Evolutionary conservation across 495 filamentous ascomycete genomes (phyloP).

Genomic region (Ramalina intermedia): DNA sequence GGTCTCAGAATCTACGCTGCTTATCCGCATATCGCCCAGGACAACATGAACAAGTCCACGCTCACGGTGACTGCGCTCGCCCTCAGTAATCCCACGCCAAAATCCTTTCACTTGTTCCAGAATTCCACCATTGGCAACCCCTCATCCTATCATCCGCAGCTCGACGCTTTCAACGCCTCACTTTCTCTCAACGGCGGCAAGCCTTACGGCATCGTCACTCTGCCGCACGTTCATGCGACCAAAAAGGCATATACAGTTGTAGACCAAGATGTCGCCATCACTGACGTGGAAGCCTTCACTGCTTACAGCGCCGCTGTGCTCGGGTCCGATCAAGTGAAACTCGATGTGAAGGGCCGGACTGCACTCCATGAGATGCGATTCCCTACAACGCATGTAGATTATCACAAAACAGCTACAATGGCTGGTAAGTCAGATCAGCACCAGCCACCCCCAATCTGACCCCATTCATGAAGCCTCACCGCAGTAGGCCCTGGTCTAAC

Average conservation of each 20-base stretch:
- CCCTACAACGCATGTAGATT: constrained; percentile 34
- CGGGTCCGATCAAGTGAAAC: constrained; percentile 37
- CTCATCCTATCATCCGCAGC: constrained; percentile 36
- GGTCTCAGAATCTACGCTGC: constrained; percentile 52
- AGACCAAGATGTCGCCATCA: constrained; percentile 36
- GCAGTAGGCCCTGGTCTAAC: neutral
- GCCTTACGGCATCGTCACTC: constrained; percentile 42
- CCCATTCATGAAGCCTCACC: neutral
- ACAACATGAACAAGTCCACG: constrained; percentile 47
- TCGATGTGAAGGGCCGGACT: constrained; percentile 46
- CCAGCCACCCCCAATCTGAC: neutral
- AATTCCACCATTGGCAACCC: constrained; percentile 30
- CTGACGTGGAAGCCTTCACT: constrained; percentile 38
- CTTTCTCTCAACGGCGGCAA: constrained; percentile 38
- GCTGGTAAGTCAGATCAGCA: constrained; percentile 32
- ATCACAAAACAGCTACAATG: constrained; percentile 40
- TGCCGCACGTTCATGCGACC: constrained; percentile 39
- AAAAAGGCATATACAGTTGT: constrained; percentile 40
- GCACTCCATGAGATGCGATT: constrained; percentile 35
- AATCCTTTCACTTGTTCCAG: constrained; percentile 42
- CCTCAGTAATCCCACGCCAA: constrained; percentile 42
- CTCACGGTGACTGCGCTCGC: constrained; percentile 43
- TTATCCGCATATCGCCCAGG: constrained; percentile 58
- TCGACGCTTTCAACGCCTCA: constrained; percentile 40
- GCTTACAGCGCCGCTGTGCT: constrained; percentile 41